Evolutionary conservation across 2,329 filamentous ascomycete species (phyloP), one percentile per base, ranked within the genome.

Genomic region (Monilinia vaccinii-corymbosi): DNA sequence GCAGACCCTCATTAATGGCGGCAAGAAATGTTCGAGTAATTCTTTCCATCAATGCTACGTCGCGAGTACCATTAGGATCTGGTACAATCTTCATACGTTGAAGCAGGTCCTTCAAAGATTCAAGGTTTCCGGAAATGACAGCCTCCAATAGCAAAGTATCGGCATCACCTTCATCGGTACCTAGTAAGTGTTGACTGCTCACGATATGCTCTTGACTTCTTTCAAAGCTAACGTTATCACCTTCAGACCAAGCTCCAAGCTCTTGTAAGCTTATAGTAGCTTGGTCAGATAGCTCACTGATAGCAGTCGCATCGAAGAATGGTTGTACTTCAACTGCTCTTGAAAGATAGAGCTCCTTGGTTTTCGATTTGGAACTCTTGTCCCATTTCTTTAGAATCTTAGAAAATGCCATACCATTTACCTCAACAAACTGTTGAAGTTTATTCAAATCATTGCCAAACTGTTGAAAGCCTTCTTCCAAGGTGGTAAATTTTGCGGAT

Each of bases 321-420:
- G 94, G 94, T 71, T 97, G 94, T 9, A 97, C 92, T 74, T 99
- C 94, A 64, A 99, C 93, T 10, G 94, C 94, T 62, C 94, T 83
- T 11, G 95, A 95, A 40, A 99, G 85, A 72, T 97, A 99, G 45
- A 97, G 82, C 76, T 97, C 94, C 74, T 99, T 99, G 62, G 94
- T 97, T 74, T 93, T 93, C 56, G 93, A 97, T 81, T 97, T 99
- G 67, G 93, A 97, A 1, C 92, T 97, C 82, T 99, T 99, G 76
- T 99, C 94, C 94, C 94, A 99, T 83, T 99, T 99, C 77, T 99
- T 99, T 65, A 99, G 78, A 62, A 99, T 99, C 75, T 99, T 99
- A 32, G 93, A 97, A 73, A 97, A 97, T 18, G 92, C 94, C 1
- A 91, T 97, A 70, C 94, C 93, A 72, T 99, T 99, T 72, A 97